Evolutionary conservation across 148 eudicot species (phyloP).

Genomic region (Fagopyrum tataricum): DNA sequence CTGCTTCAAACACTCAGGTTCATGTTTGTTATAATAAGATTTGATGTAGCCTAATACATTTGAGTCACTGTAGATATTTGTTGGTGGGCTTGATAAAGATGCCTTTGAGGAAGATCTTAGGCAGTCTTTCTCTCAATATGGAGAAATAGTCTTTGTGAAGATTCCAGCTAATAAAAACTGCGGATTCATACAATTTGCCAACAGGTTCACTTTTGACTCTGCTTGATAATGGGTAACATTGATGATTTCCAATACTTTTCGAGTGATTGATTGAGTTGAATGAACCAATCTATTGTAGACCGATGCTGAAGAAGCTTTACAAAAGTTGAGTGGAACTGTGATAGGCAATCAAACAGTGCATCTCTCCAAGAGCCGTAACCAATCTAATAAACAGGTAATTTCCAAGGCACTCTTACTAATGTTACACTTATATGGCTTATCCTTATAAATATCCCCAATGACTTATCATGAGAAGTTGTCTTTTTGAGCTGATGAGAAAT

Average conservation of each 20-base stretch:
- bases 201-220: slow-evolving; percentile 47
- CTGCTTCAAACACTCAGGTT: background rate
- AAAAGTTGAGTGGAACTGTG: slow-evolving; percentile 72
- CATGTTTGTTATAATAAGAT: background rate
- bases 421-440: background rate
- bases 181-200: slow-evolving; percentile 90
- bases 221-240: slow-evolving; percentile 71
- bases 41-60: background rate
- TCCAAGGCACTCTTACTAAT: background rate
- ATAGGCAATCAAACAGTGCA: slow-evolving; percentile 94
- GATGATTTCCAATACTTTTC: slow-evolving; percentile 59
- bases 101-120: slow-evolving; percentile 87
- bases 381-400: slow-evolving; percentile 86
- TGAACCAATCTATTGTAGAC: slow-evolving; percentile 34
- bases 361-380: slow-evolving; percentile 97
- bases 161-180: slow-evolving; percentile 93
- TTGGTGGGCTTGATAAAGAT: slow-evolving; percentile 91
- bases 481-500: slow-evolving; percentile 43
- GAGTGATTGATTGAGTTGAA: background rate
- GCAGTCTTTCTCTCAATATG: slow-evolving; percentile 79
- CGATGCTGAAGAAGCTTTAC: slow-evolving; percentile 86
- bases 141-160: slow-evolving; percentile 95
- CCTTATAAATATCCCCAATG: background rate
- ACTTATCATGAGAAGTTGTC: slow-evolving; percentile 5
- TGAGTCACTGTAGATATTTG: slow-evolving; percentile 57